Evolutionary conservation across 768 basidiomycete genomes (phyloP), one percentile per base, ranked within the genome.

Genomic region (Calocera cornea): DNA sequence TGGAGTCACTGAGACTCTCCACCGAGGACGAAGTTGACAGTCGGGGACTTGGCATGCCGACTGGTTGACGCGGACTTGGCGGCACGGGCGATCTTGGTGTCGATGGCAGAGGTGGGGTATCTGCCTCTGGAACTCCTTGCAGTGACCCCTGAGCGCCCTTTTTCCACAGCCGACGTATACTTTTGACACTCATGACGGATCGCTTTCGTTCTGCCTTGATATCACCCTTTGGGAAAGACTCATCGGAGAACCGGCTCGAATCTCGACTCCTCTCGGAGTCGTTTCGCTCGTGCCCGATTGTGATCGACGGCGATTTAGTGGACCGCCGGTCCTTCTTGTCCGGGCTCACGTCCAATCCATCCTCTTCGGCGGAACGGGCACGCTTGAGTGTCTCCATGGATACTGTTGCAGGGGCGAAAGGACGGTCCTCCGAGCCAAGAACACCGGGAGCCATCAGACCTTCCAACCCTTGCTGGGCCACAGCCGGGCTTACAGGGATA

Each of bases 141-240:
- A 33, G 81, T 74, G 72, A 74, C 1, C 68, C 82, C 70, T 82
- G 83, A 66, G 81, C 84, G 71, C 86, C 88, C 81, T 83, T 89
- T 72, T 88, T 83, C 90, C 90, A 92, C 24, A 92, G 74, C 69
- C 84, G 87, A 76, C 84, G 87, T 72, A 92, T 83, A 68, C 82
- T 82, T 75, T 85, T 90, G 65, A 90, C 87, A 33, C 84, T 85
- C 78, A 89, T 87, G 47, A 91, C 76, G 0, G 38, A 75, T 77
- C 49, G 50, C 40, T 71, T 65, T 7, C 54, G 50, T 54, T 60
- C n/a, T 65, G 33, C 24, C 71, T 66, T 49, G 29, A 54, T 69
- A 64, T 70, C 69, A 10, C 69, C 72, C 24, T 71, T 72, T n/a
- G 79, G 79, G 2, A 82, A 74, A 0, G 90, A 92, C 73, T 92